These are phyloP conservation scores for Thalia dealbata DNA, from an alignment of 176 grass and related monocot species.

Conservation along the genomic window DNA sequence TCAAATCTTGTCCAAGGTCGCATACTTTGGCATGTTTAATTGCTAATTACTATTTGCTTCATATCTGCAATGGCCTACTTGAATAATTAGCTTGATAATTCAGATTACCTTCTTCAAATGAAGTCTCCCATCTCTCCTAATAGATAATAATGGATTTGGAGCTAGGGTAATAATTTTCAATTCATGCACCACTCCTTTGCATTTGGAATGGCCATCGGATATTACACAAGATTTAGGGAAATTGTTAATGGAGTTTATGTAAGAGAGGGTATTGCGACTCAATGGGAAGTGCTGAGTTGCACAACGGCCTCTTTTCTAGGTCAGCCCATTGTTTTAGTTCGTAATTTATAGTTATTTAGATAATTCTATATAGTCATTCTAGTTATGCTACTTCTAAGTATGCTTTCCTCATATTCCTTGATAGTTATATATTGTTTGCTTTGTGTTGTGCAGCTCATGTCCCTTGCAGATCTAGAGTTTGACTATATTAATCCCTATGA, in stretches of 20 bases:
- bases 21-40: no score
- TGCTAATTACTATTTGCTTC: no score
- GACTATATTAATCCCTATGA: conserved; percentile 97
- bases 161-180: neutral
- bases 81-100: neutral
- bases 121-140: neutral
- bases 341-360: neutral
- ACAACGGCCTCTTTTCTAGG: no score
- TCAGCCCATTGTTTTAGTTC: neutral
- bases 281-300: no score
- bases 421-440: neutral
- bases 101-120: neutral
- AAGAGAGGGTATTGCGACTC: no score
- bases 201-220: no score
- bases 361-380: no score
- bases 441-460: conserved; percentile 55
- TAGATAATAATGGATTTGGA: neutral
- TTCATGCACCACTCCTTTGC: neutral
- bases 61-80: no score
- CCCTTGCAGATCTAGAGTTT: conserved; percentile 92
- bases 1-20: no score
- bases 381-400: neutral
- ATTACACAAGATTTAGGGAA: no score
- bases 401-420: neutral
- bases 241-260: no score